Base-by-base conservation (phyloP, 805 yeast species). In the Wickerhamomyces queroliae region DNA sequence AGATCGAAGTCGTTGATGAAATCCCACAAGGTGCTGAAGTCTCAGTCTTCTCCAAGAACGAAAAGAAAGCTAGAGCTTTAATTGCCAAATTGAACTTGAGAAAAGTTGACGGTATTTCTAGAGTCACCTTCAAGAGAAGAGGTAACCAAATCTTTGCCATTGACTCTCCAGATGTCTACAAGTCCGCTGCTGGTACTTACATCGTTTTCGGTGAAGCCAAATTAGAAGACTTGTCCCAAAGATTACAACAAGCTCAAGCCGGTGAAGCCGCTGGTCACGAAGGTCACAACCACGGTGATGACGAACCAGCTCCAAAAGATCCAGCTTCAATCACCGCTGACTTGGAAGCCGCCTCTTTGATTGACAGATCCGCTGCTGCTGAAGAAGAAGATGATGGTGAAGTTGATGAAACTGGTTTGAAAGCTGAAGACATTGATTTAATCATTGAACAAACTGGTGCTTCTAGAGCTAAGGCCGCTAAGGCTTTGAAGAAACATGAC, bases 171-270 rank as follows among this genome's bases (percentile, higher is more conserved):
- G 97, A 89, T 56, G 98, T 93, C 46, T 91, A 74, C 95, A 87
- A 77, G 71, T 82, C 96, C 48, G 84, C 95, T 62, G 74, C 79
- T 47, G 96, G 97, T 64, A 83, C 95, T 56, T 93, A 85, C 76
- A 82, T 91, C 58, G 97, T 91, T 54, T 90, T 91, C 59, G 99
- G 99, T 72, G 97, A 90, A 72, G 95, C 96, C 63, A 86, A 88
- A 78, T 84, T 86, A 55, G 97, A 91, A 69, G 96, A 91, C 74
- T 72, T 89, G 69, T 80, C 82, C 71, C 81, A 86, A 70, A 82
- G 89, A 76, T 76, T 85, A 68, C 85, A 82, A 65, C 85, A 85
- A 61, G 86, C 86, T 51, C 85, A 81, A 67, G 79, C 76, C 49
- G 73, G 74, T 54, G 76, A 75, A 47, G 68, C 67, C 52, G 75